Conservation (phyloP, 768 basidiomycete species). For the Phlebiopsis gigantea region DNA sequence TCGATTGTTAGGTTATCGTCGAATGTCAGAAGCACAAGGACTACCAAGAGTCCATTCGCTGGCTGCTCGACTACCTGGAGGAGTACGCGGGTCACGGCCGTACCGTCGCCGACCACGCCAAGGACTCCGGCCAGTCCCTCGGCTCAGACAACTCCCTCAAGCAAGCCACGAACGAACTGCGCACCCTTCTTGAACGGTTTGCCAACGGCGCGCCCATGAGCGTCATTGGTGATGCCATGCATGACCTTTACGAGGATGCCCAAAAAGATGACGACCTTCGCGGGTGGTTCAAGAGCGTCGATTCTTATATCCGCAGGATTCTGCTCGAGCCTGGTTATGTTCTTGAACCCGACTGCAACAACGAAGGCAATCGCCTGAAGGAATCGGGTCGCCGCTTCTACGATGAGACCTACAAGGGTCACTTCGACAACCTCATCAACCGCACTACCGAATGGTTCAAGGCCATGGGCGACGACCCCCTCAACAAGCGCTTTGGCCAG, state of each 20-base stretch:
- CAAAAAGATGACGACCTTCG: constrained; percentile 69
- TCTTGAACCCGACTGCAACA: constrained; percentile 70
- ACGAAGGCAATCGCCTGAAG: constrained; percentile 54
- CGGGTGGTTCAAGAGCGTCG: constrained; percentile 63
- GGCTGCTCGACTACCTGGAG: constrained; percentile 61
- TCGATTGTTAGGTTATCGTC: constrained; percentile 54
- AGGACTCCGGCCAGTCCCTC: constrained; percentile 16
- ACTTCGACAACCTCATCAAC: constrained; percentile 79
- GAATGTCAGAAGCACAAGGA: constrained; percentile 92
- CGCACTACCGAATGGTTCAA: constrained; percentile 74
- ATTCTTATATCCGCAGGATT: constrained; percentile 61
- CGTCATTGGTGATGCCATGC: constrained; percentile 61
- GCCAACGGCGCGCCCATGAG: constrained; percentile 70
- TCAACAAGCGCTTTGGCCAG: constrained; percentile 76
- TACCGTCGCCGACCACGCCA: constrained; percentile 16
- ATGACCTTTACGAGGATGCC: constrained; percentile 70
- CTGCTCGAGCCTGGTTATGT: constrained; percentile 83
- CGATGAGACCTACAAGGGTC: constrained; percentile 62
- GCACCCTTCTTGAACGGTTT: constrained; percentile 86
- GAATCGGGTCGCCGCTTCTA: constrained; percentile 78
- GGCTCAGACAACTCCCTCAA: constrained; percentile 51
- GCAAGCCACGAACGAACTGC: constrained; percentile 55
- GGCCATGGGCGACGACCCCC: constrained; percentile 79
- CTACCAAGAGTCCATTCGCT: constrained; percentile 77
- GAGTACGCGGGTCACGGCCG: constrained; percentile 47